Base-by-base conservation (phyloP, 805 yeast genomes). In the Lipomyces starkeyi region DNA sequence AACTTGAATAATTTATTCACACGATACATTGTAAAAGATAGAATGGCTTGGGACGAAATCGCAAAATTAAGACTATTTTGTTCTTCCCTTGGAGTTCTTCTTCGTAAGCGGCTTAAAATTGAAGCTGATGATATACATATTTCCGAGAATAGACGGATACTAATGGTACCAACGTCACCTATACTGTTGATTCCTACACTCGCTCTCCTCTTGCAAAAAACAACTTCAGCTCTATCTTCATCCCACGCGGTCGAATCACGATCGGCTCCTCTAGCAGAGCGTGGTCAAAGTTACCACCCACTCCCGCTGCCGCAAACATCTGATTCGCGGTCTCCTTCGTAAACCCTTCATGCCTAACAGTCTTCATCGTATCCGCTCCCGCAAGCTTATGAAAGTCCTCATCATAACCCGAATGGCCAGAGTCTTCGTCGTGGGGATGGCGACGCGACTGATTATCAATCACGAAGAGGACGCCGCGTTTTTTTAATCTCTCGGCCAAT, bases 191-290 rank as follows among this genome's bases (percentile, higher is more conserved):
- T 43, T 43, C 20, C 22, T 43, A 43, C 22, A 43, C 49, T 43
- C 49, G 49, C 49, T 43, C 49, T 43, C 49, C 49, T 43, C 49
- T 43, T 17, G 49, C 49, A n/a, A 43, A 43, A n/a, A 43, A 43
- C 22, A 43, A 6, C 49, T 43, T 43, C 49, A 43, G 14, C 49
- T n/a, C 49, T n/a, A 43, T n/a, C 22, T 17, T 43, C 8, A 43
- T 43, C 11, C 49, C 49, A 3, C 49, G 49, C 49, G 49, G 49
- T 43, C 49, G 49, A 43, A 43, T 43, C 49, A 43, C 49, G 13
- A 43, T 43, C 22, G 49, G 49, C 49, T 43, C 49, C 49, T 43
- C 49, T 3, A 43, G 49, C 14, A 43, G 14, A 43, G 14, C 22
- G 14, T 43, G 49, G 22, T 43, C 49, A 43, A 43, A 43, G 49